Evolutionary conservation across 768 basidiomycete species (phyloP), one percentile per base, ranked within the genome.

Genomic region (Phylloporus rhodoxanthus): DNA sequence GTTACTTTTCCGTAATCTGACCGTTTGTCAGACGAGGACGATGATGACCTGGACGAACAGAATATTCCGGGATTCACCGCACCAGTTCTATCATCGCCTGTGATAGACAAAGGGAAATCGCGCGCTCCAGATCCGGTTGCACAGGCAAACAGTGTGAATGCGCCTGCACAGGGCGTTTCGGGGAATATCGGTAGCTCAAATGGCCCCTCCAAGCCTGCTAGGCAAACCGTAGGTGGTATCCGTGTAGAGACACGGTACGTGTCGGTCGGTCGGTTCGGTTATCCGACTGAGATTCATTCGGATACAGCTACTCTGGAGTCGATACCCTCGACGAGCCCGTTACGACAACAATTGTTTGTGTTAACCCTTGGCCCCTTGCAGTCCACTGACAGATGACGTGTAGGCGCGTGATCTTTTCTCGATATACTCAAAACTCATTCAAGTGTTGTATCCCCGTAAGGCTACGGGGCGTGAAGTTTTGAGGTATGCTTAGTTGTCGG

Each of bases 301-400:
- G 9, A 41, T 8, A 32, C 29, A 58, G 90, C 57, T 89, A 84
- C 67, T 76, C 89, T n/a, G 88, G 87, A 9, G 76, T 74, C 8
- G 89, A 94, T 59, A 96, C 94, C 0, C 76, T 98, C 28, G 94
- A 97, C 60, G 94, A 98, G 65, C 92, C 94, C 4, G 78, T 98
- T 15, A 80, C 84, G 5, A 77, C 78, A 28, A 98, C 94, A 1
- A 93, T 98, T 52, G 94, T 93, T 57, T 48, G 87, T 69, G n/a
- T 29, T 13, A 17, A 25, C 41, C 51, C 32, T 58, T 50, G n/a
- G 4, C 32, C 39, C 45, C 40, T 25, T 45, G 14, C 42, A 11
- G 13, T n/a, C 1, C 40, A 38, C 51, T 61, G 17, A 62, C 43
- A 26, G 8, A 37, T 47, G 47, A 49, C 46, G 30, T 30, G 38